Evolutionary conservation across 1,284 basidiomycete species (phyloP).

Genomic region (Rhodotorula sp.): DNA sequence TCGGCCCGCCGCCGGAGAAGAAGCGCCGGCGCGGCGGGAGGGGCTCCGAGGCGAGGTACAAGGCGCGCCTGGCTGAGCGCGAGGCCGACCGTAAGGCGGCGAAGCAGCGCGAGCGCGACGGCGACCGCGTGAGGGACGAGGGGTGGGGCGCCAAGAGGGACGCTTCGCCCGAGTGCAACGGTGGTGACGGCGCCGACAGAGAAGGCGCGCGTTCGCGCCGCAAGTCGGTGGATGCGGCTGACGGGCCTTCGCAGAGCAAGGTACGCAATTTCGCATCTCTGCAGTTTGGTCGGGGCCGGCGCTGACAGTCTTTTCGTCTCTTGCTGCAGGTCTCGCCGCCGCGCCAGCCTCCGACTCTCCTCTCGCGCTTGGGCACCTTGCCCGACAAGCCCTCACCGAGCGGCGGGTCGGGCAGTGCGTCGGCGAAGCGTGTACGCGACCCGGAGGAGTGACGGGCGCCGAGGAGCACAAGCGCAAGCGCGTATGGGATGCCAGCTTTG

Average conservation of each 20-base stretch:
- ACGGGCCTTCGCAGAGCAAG: not conserved
- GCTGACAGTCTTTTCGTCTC: not conserved
- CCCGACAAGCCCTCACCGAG: not conserved
- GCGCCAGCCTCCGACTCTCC: not conserved
- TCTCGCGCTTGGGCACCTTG: constrained; percentile 1
- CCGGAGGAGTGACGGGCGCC: not conserved
- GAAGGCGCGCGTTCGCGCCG: no score
- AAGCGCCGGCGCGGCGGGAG: not conserved
- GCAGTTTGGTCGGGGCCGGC: not conserved
- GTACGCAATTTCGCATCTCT: not conserved
- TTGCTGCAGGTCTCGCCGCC: not conserved
- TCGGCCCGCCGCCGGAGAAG: not conserved
- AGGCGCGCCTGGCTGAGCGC: not conserved
- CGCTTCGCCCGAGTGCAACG: not conserved
- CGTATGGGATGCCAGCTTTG: no score
- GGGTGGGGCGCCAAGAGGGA: not conserved
- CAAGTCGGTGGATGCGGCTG: no score
- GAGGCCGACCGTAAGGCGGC: not conserved
- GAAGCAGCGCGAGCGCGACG: not conserved
- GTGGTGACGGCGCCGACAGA: no score
- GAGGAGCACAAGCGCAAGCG: constrained; percentile 5
- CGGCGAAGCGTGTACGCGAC: constrained; percentile 7
- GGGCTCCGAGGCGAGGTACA: not conserved
- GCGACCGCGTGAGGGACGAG: not conserved
- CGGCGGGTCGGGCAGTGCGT: no score